These are phyloP conservation scores for Cutaneotrichosporon mucoides DNA, from an alignment of 1,284 basidiomycete species.

Conservation along the genomic window DNA sequence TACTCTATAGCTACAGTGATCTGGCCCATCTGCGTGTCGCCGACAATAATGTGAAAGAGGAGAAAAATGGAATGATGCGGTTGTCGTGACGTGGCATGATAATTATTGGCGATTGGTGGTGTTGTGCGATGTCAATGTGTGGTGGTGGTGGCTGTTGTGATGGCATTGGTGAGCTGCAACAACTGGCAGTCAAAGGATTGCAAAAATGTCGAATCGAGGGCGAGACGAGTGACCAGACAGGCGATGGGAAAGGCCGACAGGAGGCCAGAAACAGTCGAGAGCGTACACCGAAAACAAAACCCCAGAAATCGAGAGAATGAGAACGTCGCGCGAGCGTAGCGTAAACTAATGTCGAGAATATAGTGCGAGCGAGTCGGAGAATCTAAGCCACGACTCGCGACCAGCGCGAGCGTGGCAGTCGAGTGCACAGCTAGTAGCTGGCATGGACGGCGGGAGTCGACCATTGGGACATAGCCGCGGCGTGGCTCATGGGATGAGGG, in stretches of 20 bases:
- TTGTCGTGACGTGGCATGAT: background rate
- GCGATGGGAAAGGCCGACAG: no score
- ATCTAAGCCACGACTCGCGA: no score
- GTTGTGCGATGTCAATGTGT: no score
- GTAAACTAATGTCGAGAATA: background rate
- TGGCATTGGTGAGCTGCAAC: no score
- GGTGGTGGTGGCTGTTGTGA: no score
- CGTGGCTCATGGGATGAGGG: constrained; percentile 12
- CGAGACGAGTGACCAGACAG: no score
- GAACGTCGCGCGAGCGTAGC: background rate
- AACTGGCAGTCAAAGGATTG: no score
- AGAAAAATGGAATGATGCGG: background rate
- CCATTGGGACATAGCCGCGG: constrained; percentile 10
- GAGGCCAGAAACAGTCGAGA: background rate
- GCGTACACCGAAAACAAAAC: background rate
- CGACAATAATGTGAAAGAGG: background rate
- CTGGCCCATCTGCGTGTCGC: background rate
- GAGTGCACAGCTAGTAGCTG: background rate
- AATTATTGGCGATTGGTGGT: background rate
- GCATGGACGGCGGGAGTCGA: constrained; percentile 13
- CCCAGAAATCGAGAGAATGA: background rate
- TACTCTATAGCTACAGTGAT: constrained; percentile 4
- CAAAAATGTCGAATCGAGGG: no score
- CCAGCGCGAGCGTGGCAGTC: no score
- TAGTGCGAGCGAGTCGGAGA: background rate